These are phyloP conservation scores for Aspergillus sp. DNA, from an alignment of 2,329 filamentous ascomycete genomes.

Conservation along the genomic window DNA sequence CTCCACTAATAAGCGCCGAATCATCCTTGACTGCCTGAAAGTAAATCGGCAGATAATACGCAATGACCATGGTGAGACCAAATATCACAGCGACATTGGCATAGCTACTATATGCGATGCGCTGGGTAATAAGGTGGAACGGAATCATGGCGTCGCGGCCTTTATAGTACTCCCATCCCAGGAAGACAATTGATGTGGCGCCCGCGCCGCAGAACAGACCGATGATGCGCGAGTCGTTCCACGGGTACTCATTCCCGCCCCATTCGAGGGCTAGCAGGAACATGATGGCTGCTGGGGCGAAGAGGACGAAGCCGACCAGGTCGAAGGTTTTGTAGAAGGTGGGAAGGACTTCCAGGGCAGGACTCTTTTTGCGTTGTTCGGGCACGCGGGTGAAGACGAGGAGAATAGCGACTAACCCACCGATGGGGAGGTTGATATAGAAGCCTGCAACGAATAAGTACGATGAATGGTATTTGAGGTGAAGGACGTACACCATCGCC, in stretches of 20 bases:
- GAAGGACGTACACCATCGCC: slow-evolving; percentile 25
- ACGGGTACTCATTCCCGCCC: slow-evolving; percentile 55
- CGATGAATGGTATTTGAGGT: slow-evolving; percentile 18
- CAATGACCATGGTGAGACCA: slow-evolving; percentile 29
- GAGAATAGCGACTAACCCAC: slow-evolving; percentile 20
- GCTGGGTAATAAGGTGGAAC: slow-evolving; percentile 1
- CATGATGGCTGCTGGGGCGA: slow-evolving; percentile 55
- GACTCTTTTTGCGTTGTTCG: slow-evolving; percentile 3
- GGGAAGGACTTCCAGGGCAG: slow-evolving; percentile 2
- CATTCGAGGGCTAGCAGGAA: slow-evolving; percentile 59
- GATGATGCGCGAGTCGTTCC: slow-evolving; percentile 45
- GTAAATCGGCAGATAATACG: slow-evolving; percentile 52
- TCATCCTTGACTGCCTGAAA: slow-evolving; percentile 46
- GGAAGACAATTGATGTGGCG: slow-evolving; percentile 10
- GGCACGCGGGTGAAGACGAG: slow-evolving; percentile 25
- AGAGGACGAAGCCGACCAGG: slow-evolving; percentile 49
- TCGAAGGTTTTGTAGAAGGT: slow-evolving; percentile 44
- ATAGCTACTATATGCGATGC: slow-evolving; percentile 25
- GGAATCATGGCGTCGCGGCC: slow-evolving; percentile 19
- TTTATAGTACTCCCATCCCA: slow-evolving; percentile 14
- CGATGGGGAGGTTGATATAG: slow-evolving; percentile 56
- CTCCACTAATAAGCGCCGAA: slow-evolving; percentile 25
- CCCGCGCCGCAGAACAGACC: slow-evolving; percentile 38
- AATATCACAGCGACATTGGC: slow-evolving; percentile 34
- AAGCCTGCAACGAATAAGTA: slow-evolving; percentile 40